A percentile compares a stretch with the other conserved stretches of the same genome.
These are phyloP conservation scores for Leptographium procerum DNA, from an alignment of 2,329 filamentous ascomycete genomes.

Conservation along the genomic window DNA sequence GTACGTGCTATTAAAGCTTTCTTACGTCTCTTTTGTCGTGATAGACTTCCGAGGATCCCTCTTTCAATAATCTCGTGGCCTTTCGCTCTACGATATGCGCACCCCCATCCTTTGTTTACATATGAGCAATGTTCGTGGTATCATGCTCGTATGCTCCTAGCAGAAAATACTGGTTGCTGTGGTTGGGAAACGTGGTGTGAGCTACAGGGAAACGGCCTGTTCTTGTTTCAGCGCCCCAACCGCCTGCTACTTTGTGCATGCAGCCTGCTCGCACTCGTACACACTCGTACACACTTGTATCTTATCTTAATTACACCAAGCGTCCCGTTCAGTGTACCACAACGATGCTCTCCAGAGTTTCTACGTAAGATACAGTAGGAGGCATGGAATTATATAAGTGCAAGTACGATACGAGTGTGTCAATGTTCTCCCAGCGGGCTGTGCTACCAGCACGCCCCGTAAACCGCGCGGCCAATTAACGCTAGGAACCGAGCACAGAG, in stretches of 20 bases:
- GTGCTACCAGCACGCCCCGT: background rate
- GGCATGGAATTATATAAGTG: background rate
- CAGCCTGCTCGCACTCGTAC: no score
- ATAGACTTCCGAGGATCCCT: no score
- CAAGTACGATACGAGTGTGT: background rate
- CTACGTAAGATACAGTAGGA: background rate
- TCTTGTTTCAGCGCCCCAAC: background rate
- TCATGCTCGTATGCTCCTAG: background rate
- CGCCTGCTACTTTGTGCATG: background rate
- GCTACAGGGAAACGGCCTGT: background rate
- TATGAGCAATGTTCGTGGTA: background rate
- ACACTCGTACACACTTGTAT: no score
- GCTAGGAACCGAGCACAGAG: background rate
- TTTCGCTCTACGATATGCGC: no score
- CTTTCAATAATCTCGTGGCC: no score
- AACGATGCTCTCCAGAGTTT: background rate
- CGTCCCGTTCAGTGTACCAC: background rate
- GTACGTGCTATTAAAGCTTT: background rate
- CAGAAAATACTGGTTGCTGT: background rate
- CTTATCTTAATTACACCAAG: background rate
- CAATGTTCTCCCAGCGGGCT: background rate
- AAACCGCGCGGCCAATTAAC: background rate
- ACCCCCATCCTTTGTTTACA: background rate
- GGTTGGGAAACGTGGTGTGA: background rate
- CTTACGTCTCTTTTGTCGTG: background rate